Evolutionary conservation across 1,284 basidiomycete genomes (phyloP), one percentile per base, ranked within the genome.

Genomic region (Gymnopus androsaceus): DNA sequence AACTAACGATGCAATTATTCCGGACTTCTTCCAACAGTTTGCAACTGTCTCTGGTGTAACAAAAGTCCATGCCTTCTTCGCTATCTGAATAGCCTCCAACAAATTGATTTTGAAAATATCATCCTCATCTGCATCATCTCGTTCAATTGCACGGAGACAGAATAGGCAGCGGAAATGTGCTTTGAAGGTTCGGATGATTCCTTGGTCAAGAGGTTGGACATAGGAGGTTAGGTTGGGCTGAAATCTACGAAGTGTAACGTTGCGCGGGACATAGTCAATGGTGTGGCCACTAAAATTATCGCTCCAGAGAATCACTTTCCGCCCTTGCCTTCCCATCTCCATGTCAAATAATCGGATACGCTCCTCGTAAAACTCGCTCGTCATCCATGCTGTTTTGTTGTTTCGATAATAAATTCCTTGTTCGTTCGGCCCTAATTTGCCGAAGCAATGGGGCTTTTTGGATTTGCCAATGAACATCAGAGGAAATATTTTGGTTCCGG

Each of bases 311-410:
- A 63, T 44, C 31, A 74, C 63, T 15, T 69, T 55, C 1, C 64
- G 59, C 8, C 61, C 56, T 42, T 69, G 34, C 3, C 25, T 14
- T 2, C 50, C 46, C 61, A 75, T 65, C 34, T 68, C 51, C 8
- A 56, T 37, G 58, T 72, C 69, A 31, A 65, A 56, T 17, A 59
- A 40, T 48, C 59, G 63, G 17, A 68, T 58, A 59, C 60, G 69
- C 70, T 71, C 65, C 49, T 73, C 62, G 61, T 71, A 76, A 4
- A 73, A 30, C 3, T 47, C 61, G 2, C 57, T 48, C 27, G 60
- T 72, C 72, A 74, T 74, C 72, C 71, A 74, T 4, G 70, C 69
- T 41, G 60, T 72, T 51, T 66, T 66, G 55, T 75, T 75, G 57
- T 64, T 64, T 0, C 56, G 60, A 58, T 77, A 76, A 60, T 72